These are phyloP conservation scores for Apiospora phragmitis DNA, from an alignment of 2,329 filamentous ascomycete genomes.

Conservation along the genomic window DNA sequence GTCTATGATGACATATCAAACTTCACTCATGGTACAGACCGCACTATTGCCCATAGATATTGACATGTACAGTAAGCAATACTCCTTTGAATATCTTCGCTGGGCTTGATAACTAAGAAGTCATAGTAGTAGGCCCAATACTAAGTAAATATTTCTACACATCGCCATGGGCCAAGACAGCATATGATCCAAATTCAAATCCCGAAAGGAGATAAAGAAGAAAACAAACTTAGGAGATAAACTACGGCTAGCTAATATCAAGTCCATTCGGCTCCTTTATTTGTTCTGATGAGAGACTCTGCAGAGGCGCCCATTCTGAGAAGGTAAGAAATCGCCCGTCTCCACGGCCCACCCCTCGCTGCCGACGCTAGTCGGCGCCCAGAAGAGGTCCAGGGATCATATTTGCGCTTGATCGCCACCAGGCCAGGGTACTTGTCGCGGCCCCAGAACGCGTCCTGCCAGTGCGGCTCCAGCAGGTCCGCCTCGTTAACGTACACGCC, in stretches of 20 bases:
- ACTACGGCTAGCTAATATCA: neutral
- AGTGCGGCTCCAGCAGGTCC: slow-evolving; percentile 48
- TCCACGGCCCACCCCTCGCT: slow-evolving; percentile 49
- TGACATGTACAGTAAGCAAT: too few relatives aligned
- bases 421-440: slow-evolving; percentile 42
- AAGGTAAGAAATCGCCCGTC: slow-evolving; percentile 25
- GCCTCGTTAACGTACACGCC: slow-evolving; percentile 56
- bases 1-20: too few relatives aligned
- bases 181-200: too few relatives aligned
- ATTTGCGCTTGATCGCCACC: slow-evolving; percentile 47
- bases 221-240: neutral
- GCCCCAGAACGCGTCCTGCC: slow-evolving; percentile 49
- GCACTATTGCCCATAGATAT: too few relatives aligned
- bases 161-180: too few relatives aligned
- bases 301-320: slow-evolving; percentile 34
- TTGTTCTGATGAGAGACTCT: neutral
- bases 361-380: slow-evolving; percentile 50
- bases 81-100: too few relatives aligned
- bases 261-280: neutral
- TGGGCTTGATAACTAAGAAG: too few relatives aligned
- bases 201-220: too few relatives aligned
- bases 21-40: too few relatives aligned
- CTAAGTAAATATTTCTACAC: too few relatives aligned
- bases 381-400: slow-evolving; percentile 49
- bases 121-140: too few relatives aligned